These are phyloP conservation scores for Inosperma sp. DNA, from an alignment of 768 basidiomycete species.

Conservation along the genomic window DNA sequence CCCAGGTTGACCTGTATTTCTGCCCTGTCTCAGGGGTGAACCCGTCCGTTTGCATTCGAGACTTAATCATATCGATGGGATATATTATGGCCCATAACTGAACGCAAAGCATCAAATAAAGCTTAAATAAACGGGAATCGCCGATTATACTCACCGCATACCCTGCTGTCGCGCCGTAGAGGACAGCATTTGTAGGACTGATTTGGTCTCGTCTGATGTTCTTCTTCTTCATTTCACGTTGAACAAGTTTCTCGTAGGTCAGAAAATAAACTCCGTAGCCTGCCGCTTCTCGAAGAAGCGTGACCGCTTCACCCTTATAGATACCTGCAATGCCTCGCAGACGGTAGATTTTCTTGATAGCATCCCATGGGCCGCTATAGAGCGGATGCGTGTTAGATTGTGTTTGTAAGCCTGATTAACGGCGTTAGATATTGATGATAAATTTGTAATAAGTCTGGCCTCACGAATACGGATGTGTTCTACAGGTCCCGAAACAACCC, in stretches of 20 bases:
- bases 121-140: not conserved
- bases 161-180: constrained; percentile 90
- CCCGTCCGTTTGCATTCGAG: constrained; percentile 92
- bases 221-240: constrained; percentile 74
- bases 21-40: constrained; percentile 70
- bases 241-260: constrained; percentile 88
- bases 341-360: constrained; percentile 76
- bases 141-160: constrained; percentile 62
- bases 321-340: constrained; percentile 77
- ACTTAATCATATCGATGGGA: constrained; percentile 95
- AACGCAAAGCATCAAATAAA: constrained; percentile 8
- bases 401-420: constrained; percentile 73
- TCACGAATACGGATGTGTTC: constrained; percentile 95
- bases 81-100: constrained; percentile 92
- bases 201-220: constrained; percentile 74
- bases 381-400: constrained; percentile 73
- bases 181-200: constrained; percentile 66
- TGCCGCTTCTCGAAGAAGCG: constrained; percentile 74
- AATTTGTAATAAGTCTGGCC: constrained; percentile 23
- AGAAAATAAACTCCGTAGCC: constrained; percentile 90
- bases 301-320: constrained; percentile 90
- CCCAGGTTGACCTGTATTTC: constrained; percentile 77
- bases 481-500: constrained; percentile 91
- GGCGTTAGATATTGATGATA: not conserved
- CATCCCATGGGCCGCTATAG: constrained; percentile 84